Conservation (phyloP, 2,329 filamentous ascomycete genomes). For the Neopestalotiopsis clavispora region DNA sequence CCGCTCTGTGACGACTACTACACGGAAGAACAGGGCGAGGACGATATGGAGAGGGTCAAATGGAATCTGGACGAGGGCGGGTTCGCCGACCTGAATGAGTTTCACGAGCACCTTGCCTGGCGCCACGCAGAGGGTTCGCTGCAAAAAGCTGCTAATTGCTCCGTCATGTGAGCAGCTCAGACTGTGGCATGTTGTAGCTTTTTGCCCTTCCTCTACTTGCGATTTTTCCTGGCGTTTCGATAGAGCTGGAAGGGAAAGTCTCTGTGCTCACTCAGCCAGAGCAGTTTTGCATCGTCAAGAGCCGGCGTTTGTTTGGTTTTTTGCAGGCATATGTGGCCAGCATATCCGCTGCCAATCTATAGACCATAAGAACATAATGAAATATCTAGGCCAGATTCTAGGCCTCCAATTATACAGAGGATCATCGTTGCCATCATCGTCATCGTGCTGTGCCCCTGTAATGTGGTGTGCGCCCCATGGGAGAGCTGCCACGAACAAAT, state of each 20-base stretch:
- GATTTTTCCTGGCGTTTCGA: not conserved
- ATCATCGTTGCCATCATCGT: no score
- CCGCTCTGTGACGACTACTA: constrained; percentile 62
- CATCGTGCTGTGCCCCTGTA: no score
- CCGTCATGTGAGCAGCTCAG: constrained; percentile 46
- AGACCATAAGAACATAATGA: not conserved
- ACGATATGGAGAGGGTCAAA: constrained; percentile 54
- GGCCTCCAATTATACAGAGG: not conserved
- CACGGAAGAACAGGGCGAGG: constrained; percentile 52
- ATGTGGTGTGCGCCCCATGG: no score
- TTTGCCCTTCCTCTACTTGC: not conserved
- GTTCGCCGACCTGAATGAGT: constrained; percentile 52
- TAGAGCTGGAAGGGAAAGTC: not conserved
- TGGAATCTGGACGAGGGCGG: constrained; percentile 52
- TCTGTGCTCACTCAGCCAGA: not conserved
- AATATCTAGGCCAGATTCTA: not conserved
- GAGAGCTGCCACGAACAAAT: no score
- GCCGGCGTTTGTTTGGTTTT: not conserved
- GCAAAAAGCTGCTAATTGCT: constrained; percentile 46
- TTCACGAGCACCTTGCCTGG: constrained; percentile 63
- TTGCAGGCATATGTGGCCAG: not conserved
- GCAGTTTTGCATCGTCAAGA: not conserved
- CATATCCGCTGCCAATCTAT: not conserved
- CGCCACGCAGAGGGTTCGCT: constrained; percentile 48
- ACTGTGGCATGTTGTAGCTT: not conserved